Conservation (phyloP, 345 rosid species). For the Syzygium jambos region DNA sequence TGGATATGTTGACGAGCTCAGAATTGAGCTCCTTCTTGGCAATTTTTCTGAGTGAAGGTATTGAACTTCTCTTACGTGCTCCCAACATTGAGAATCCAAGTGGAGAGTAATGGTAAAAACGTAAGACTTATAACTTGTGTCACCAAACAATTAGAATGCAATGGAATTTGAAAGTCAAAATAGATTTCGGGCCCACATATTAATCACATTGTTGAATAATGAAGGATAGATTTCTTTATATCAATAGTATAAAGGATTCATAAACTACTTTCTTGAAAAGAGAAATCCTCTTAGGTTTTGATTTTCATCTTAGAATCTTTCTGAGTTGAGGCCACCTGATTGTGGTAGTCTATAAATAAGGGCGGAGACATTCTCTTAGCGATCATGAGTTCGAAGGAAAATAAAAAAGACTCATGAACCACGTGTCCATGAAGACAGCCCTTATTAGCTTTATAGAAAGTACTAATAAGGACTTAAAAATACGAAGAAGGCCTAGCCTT, state of each 20-base stretch:
- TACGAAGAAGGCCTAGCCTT: not conserved
- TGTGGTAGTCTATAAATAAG: not conserved
- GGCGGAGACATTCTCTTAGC: not conserved
- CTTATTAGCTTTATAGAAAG: not conserved
- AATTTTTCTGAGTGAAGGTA: no score
- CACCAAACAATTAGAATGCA: not conserved
- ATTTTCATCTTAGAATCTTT: not conserved
- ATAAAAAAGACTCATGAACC: no score
- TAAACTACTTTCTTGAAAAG: not conserved
- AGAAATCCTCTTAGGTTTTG: not conserved
- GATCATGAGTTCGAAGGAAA: not conserved
- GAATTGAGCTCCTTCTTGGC: no score
- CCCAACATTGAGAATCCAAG: not conserved
- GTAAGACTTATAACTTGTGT: not conserved
- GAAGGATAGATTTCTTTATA: not conserved
- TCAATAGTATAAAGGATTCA: not conserved
- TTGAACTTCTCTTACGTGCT: not conserved
- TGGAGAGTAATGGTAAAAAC: not conserved
- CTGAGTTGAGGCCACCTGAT: not conserved
- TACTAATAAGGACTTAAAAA: not conserved
- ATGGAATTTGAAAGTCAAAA: no score
- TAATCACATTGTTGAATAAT: not conserved
- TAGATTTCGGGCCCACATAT: not conserved
- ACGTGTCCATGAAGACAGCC: not conserved
- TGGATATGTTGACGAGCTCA: no score